phyloP scores from a whole-genome alignment of 345 rosid species.

The Trapa bicornis region DNA sequence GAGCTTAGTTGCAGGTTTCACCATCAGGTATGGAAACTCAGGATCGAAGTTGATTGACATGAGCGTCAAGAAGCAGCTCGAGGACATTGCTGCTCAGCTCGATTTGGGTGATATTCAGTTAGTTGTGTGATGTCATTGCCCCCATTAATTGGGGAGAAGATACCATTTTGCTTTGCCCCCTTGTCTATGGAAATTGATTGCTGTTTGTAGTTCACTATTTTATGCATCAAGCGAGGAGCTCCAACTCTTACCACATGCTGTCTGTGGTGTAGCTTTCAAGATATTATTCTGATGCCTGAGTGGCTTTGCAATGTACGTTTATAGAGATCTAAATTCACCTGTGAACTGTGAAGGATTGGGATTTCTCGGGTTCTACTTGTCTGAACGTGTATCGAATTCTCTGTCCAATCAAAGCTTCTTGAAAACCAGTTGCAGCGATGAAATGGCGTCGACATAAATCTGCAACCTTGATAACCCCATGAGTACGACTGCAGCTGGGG shows the following conservation, averaged over 20 bases:
- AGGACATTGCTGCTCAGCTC: conserved; percentile 70
- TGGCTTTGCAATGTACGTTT: neutral
- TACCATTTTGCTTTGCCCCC: neutral
- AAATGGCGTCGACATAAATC: too few relatives aligned
- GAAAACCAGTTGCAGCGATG: neutral
- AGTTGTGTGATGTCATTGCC: conserved; percentile 19
- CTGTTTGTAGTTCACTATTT: neutral
- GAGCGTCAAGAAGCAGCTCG: conserved; percentile 95
- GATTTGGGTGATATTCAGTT: conserved; percentile 68
- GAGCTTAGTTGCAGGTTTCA: conserved; percentile 81
- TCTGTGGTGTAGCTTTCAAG: neutral
- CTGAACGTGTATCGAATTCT: neutral
- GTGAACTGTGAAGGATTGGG: neutral
- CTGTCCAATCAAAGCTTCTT: neutral
- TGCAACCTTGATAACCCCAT: too few relatives aligned
- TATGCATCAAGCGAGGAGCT: too few relatives aligned
- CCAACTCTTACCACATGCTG: too few relatives aligned
- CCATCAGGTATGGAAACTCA: conserved; percentile 56
- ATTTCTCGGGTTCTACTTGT: neutral
- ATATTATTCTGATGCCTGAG: neutral
- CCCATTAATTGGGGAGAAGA: neutral
- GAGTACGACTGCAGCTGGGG: too few relatives aligned
- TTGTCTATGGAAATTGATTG: neutral
- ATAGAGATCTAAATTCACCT: neutral
- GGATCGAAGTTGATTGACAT: conserved; percentile 84